Evolutionary conservation across 352 stramenopile species (phyloP), one percentile per base, ranked within the genome.

Genomic region (Globisporangium nagaii): DNA sequence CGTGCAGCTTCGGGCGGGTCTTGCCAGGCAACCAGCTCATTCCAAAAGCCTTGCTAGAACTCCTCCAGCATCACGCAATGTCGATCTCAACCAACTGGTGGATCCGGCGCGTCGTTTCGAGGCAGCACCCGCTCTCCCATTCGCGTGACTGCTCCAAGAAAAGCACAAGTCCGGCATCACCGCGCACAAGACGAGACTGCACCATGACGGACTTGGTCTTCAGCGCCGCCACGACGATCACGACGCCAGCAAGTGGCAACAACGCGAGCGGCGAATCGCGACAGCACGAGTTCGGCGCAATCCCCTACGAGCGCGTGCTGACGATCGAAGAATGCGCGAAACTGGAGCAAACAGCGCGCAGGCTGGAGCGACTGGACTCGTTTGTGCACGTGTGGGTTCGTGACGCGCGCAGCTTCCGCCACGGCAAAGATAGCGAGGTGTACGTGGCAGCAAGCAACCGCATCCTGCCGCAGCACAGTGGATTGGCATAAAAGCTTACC

Each of bases 341-440:
- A 41, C 47, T 86, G 2, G 49, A 68, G 36, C 64, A 43, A n/a
- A 61, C 75, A 19, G 19, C 30, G 0, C 57, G 36, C 30, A 65
- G 60, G 27, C 58, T 80, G 6, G 53, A 42, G 24, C 50, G 42
- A 3, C 53, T 88, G 19, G 66, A 75, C 25, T 52, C 58, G 6
- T 45, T 73, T n/a, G 59, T 84, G 31, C 72, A 81, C 41, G 44
- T 89, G 4, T 89, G 75, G 79, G 70, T 89, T 1, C 71, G 63
- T 7, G 79, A 89, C 40, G 75, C 79, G 9, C 63, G 75, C 6
- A 51, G 64, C 1, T 85, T 84, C 34, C 66, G 60, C 6, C 73
- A 85, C 22, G 73, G 68, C 19, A 42, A 63, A 22, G 69, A 79
- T 0, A 82, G 75, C 35, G n/a, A 53, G 9, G 42, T 88, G 53